Evolutionary conservation across 140 eudicot species (phyloP).

Genomic region (Ambrosia hybrid): DNA sequence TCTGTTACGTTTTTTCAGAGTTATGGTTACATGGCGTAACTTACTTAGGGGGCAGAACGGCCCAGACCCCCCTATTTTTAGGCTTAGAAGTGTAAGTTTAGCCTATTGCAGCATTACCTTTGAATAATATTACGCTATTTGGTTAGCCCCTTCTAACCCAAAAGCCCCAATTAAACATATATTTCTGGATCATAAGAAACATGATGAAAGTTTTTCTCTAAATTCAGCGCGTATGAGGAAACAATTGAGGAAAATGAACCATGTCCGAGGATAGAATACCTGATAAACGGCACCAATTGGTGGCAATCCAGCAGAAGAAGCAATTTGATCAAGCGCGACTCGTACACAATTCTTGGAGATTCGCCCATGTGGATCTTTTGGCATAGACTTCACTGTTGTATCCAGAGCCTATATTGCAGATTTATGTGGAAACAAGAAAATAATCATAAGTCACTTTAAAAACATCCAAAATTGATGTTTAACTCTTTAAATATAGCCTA

Average conservation of each 20-base stretch:
- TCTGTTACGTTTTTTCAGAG: neutral
- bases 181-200: neutral
- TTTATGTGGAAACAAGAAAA: constrained; percentile 10
- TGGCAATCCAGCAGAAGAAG: constrained; percentile 89
- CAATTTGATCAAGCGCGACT: constrained; percentile 64
- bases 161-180: too few species aligned
- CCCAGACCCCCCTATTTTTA: too few species aligned
- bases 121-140: too few species aligned
- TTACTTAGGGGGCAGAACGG: too few species aligned
- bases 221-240: neutral
- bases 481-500: neutral
- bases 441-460: neutral
- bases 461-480: constrained; percentile 1
- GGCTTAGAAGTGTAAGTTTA: too few species aligned
- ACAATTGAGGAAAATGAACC: neutral
- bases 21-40: too few species aligned
- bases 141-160: neutral
- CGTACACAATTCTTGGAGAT: constrained; percentile 66
- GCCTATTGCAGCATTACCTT: too few species aligned
- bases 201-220: neutral
- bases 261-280: constrained; percentile 41
- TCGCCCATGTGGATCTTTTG: constrained; percentile 73
- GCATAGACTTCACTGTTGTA: constrained; percentile 48
- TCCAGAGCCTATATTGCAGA: constrained; percentile 56
- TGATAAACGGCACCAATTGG: constrained; percentile 86